A percentile compares a stretch with the other conserved stretches of the same genome.
phyloP scores from a whole-genome alignment of 2,329 filamentous ascomycete genomes.

The Sporothrix mexicana region DNA sequence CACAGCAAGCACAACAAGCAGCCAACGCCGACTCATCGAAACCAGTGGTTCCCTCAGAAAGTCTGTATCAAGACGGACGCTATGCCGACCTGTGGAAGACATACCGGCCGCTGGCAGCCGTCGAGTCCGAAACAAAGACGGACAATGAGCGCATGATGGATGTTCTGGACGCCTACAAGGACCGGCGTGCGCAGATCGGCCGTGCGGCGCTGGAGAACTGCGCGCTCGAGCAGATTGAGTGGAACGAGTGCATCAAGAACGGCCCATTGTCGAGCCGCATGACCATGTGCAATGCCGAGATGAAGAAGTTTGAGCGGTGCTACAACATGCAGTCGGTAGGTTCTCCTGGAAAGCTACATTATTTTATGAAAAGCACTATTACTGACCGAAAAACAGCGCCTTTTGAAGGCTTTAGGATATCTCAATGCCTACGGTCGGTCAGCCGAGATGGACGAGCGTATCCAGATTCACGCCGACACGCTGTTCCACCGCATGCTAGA shows the following conservation, averaged over 20 bases:
- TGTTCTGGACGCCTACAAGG: slow-evolving; percentile 83
- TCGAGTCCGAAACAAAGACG: slow-evolving; percentile 72
- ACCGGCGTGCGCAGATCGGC: slow-evolving; percentile 77
- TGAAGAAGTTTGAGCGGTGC: slow-evolving; percentile 80
- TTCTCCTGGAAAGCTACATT: not conserved
- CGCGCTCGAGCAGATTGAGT: slow-evolving; percentile 80
- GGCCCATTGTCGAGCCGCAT: slow-evolving; percentile 71
- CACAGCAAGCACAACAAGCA: not conserved
- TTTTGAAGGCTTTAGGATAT: slow-evolving; percentile 90
- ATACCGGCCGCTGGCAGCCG: slow-evolving; percentile 74
- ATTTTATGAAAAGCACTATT: not conserved
- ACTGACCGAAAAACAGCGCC: slow-evolving; percentile 61
- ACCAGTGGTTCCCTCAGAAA: slow-evolving; percentile 53
- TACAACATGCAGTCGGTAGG: slow-evolving; percentile 84
- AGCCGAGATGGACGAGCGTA: slow-evolving; percentile 76
- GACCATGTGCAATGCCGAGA: slow-evolving; percentile 82
- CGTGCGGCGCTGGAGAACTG: slow-evolving; percentile 91
- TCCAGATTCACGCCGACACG: slow-evolving; percentile 94
- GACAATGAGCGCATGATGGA: slow-evolving; percentile 81
- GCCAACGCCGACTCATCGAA: not conserved
- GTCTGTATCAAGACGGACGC: slow-evolving; percentile 64
- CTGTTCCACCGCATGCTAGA: slow-evolving; percentile 86
- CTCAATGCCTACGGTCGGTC: slow-evolving; percentile 70
- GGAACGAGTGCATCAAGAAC: slow-evolving; percentile 79
- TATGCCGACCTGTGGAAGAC: slow-evolving; percentile 90